A percentile compares a stretch with the other conserved stretches of the same genome.
Evolutionary conservation across 1,284 basidiomycete genomes (phyloP).

Genomic region (Heterobasidion occidentale): DNA sequence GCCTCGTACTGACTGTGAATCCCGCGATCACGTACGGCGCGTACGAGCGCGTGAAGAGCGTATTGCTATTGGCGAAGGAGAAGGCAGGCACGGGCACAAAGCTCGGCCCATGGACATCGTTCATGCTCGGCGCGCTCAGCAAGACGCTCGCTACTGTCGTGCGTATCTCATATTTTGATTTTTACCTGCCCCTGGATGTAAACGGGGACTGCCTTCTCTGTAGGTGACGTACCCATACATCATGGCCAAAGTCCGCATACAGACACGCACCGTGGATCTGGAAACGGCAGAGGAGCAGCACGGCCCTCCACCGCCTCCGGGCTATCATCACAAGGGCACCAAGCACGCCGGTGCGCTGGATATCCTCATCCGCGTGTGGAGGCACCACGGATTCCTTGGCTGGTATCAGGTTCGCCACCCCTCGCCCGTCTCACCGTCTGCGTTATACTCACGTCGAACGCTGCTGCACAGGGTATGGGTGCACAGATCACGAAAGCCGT

Average conservation of each 20-base stretch:
- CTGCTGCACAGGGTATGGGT: slow-evolving; percentile 67
- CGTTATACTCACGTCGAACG: background rate
- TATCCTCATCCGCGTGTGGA: slow-evolving; percentile 69
- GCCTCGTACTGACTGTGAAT: slow-evolving; percentile 91
- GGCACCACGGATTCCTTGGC: slow-evolving; percentile 73
- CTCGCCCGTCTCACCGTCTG: background rate
- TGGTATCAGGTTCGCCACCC: slow-evolving; percentile 84
- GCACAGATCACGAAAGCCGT: slow-evolving; percentile 89
- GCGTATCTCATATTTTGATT: slow-evolving; percentile 35
- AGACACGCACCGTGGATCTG: slow-evolving; percentile 62
- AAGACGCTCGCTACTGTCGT: slow-evolving; percentile 96
- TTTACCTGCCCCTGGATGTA: too few species aligned
- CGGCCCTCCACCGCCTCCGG: slow-evolving; percentile 27
- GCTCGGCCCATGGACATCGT: slow-evolving; percentile 75
- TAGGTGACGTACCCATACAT: slow-evolving; percentile 91
- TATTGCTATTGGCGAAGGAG: slow-evolving; percentile 48
- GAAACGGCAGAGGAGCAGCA: slow-evolving; percentile 40
- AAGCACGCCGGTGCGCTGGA: slow-evolving; percentile 70
- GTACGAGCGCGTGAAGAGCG: slow-evolving; percentile 86
- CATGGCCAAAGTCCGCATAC: slow-evolving; percentile 96
- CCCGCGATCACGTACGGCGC: slow-evolving; percentile 98
- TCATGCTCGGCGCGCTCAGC: slow-evolving; percentile 86
- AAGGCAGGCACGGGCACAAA: slow-evolving; percentile 42
- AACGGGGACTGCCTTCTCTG: background rate
- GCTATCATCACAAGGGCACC: slow-evolving; percentile 26